Base-by-base conservation (phyloP, 371 early-diverging fungal genomes). In the Rhizopus microsporus region DNA sequence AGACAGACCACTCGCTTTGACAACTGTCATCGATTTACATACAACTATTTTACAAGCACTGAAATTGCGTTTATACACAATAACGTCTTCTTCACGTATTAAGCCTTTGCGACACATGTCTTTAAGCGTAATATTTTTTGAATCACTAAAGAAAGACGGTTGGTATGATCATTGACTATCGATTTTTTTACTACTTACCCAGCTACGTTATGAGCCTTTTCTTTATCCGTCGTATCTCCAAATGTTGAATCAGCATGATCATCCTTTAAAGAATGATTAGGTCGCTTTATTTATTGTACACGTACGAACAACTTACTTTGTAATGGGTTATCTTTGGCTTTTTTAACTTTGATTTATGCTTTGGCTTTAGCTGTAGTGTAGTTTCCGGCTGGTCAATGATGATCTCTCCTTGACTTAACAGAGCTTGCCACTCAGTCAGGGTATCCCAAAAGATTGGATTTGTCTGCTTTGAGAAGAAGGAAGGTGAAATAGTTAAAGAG, bases 31-130 rank as follows among this genome's bases (percentile, higher is more conserved):
- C 35, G 72, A 63, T 59, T 74, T 74, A 35, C 70, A 74, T 31
- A 76, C 77, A 39, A 80, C 57, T 10, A 74, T 75, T 66, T 80
- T 80, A 51, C 70, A 74, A 17, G 77, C 80, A 47, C 80, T 80
- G 39, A 80, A 80, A 43, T 80, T 80, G 43, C 80, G 72, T 47
- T 80, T 80, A 56, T 80, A 80, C 15, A 76, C 67, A 46, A 80
- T 70, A 23, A 71, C 59, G 67, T 80, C 80, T 29, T 70, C 62
- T 51, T 71, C 73, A 32, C 75, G 74, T 38, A 80, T 80, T 52
- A 80, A 60, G 9, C 72, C 76, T 56, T 74, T 74, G 29, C 77
- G 72, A 45, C 80, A 80, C 80, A 80, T 80, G 35, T 80, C 77
- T 57, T 80, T 80, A 38, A 80, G 60, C 34, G 80, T 76, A 16